Percentiles rank a stretch among this genome's conserved stretches.
Conservation (phyloP, 306 rosid species). For the Ormosia emarginata region DNA sequence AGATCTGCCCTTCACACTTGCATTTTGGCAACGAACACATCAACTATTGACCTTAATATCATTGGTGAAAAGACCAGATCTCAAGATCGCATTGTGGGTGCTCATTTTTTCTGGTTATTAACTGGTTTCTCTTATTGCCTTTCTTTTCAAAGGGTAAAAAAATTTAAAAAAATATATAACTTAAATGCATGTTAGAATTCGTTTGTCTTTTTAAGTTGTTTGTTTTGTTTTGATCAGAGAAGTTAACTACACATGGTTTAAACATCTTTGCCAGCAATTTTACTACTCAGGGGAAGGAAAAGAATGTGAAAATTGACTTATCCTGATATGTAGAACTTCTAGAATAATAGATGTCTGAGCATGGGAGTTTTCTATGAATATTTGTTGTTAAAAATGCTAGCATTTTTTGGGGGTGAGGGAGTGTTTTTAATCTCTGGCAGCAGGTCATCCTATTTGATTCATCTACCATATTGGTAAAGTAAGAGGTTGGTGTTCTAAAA, state of each 20-base stretch:
- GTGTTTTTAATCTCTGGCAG: not conserved
- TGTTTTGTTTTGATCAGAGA: not conserved
- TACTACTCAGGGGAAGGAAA: not conserved
- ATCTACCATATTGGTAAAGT: not conserved
- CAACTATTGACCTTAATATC: slow-evolving; percentile 80
- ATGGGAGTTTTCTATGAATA: not conserved
- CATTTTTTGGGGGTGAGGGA: not conserved
- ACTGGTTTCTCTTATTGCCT: slow-evolving; percentile 9
- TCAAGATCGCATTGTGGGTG: slow-evolving; percentile 81
- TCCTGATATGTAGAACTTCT: not conserved
- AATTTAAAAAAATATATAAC: not conserved
- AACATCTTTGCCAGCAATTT: not conserved
- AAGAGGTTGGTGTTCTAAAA: not conserved
- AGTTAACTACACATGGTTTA: not conserved
- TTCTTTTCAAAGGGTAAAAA: not conserved
- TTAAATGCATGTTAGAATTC: not conserved
- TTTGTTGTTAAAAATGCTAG: not conserved
- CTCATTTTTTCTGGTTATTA: slow-evolving; percentile 95
- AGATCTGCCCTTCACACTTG: slow-evolving; percentile 84
- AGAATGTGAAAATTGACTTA: not conserved
- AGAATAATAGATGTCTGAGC: not conserved
- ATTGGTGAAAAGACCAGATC: slow-evolving; percentile 71
- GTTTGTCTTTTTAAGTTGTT: not conserved
- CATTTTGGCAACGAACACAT: slow-evolving; percentile 84
- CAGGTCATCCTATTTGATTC: not conserved